Base-by-base conservation (phyloP, 2,329 filamentous ascomycete species). In the Cordyceps tenuipes region DNA sequence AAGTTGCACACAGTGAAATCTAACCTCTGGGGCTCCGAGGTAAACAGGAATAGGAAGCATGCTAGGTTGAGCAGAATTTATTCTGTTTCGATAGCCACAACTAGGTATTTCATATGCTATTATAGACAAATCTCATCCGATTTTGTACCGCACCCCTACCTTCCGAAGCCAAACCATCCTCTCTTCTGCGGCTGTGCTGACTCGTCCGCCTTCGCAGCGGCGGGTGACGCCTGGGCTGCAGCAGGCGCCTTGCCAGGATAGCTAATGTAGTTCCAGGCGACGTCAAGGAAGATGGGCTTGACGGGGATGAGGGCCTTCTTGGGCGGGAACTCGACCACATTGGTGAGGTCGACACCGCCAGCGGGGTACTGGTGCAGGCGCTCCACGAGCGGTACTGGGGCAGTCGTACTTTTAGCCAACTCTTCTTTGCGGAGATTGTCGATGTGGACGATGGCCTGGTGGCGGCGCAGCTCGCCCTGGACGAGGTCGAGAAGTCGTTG, bases 251-350 rank as follows among this genome's bases (percentile, higher is more conserved):
- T 84, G 39, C 85, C 86, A 0, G 92, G 91, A 70, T 99, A 99
- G 53, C 91, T 85, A 63, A 99, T 92, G 71, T 97, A 97, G 71
- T 97, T 97, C 89, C 91, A 99, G 10, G 94, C 94, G 8, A 96
- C 88, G 70, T 99, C 94, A 62, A 97, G 84, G 79, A 97, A 97
- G 39, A 97, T 80, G 31, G 94, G 94, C 77, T 99, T 99, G 57
- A 96, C 88, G 0, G 94, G 91, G 44, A 97, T 85, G 1, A 88
- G 82, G 63, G 90, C 85, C 65, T 97, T 77, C 69, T 86, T 89
- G 1, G 93, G 92, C 13, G 94, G 94, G 72, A 92, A 97, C 5
- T 86, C 83, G 51, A 97, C 92, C 29, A 99, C 77, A 65, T 93
- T 93, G 47, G 79, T 79, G 29, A 97, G 78, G 70, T 96, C 86